Base-by-base conservation (phyloP, 1,139 yeast species). In the Tardiomyces depauwii region DNA sequence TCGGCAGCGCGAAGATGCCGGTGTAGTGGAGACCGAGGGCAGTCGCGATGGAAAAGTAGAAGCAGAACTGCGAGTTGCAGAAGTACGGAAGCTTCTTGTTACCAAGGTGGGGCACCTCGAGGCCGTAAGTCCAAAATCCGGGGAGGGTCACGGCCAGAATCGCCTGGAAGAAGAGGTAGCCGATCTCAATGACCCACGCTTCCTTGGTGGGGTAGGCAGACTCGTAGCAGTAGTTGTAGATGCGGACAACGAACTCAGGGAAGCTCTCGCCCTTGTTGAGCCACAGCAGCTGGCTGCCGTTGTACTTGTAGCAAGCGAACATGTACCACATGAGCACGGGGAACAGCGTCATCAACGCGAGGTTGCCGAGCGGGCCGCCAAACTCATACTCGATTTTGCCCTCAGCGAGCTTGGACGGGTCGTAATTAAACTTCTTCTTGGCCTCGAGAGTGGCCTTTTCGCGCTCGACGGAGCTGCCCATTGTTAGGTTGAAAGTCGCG, bases 91-190 rank as follows among this genome's bases (percentile, higher is more conserved):
- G 74, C 59, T 88, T 94, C 60, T 76, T 76, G 60, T 80, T 78
- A 53, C 82, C 73, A 66, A 84, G 70, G 61, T 91, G 97, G 11
- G 77, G 73, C 62, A 91, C 78, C 9, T 95, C 95, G 61, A 87
- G 94, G 41, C 98, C 98, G 64, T 87, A 82, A 40, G 95, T 83
- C 89, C 93, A 85, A 42, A 91, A 71, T 46, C 98, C 98, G 5
- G 98, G 98, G 58, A 89, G 72, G n/a, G 82, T 78, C 57, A 84
- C 79, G 65, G 91, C 91, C 57, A 88, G 82, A 19, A 76, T 53
- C 12, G 74, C 80, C 67, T 91, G 97, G 46, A 77, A 65, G n/a
- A 77, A 47, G 58, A 88, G 73, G 62, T 85, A 91, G 0, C 75
- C 67, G 53, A 82, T 71, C 64, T 88, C 91, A 46, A 84, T 73